Evolutionary conservation across 2,329 filamentous ascomycete genomes (phyloP).

Genomic region (Paecilomyces dactylethromorphus): DNA sequence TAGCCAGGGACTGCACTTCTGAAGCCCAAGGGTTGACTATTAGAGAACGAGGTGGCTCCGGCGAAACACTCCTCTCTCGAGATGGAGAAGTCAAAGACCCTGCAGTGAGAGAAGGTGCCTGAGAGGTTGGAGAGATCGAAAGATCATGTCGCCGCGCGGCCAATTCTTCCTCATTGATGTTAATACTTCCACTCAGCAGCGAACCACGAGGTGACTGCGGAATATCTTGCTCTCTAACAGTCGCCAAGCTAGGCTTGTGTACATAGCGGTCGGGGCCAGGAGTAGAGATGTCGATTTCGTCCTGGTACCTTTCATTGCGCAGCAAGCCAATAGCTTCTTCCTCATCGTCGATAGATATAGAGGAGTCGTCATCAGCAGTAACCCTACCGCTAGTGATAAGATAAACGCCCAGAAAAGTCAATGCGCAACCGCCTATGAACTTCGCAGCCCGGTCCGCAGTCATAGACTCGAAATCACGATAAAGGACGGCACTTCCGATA

Average conservation of each 20-base stretch:
- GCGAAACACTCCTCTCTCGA: constrained; percentile 17
- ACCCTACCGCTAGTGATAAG: constrained; percentile 83
- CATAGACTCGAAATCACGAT: constrained; percentile 87
- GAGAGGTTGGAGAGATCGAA: constrained; percentile 26
- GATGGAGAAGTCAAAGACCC: constrained; percentile 22
- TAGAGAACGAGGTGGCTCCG: constrained; percentile 27
- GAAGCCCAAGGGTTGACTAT: constrained; percentile 33
- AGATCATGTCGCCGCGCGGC: constrained; percentile 25
- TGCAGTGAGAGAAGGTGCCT: constrained; percentile 24
- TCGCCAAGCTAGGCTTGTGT: constrained; percentile 12
- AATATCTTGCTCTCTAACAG: constrained; percentile 9
- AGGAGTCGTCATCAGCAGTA: constrained; percentile 50
- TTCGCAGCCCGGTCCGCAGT: constrained; percentile 67
- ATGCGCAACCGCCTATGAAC: constrained; percentile 80
- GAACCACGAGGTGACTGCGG: constrained; percentile 25
- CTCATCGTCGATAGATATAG: constrained; percentile 60
- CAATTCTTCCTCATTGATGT: constrained; percentile 25
- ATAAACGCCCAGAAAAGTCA: constrained; percentile 97
- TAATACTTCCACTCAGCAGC: constrained; percentile 24
- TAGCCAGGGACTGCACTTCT: constrained; percentile 9
- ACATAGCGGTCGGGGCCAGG: constrained; percentile 11
- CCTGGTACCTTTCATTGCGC: constrained; percentile 31
- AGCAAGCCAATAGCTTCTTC: constrained; percentile 45
- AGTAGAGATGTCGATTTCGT: constrained; percentile 25
- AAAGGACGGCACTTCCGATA: constrained; percentile 84